These are phyloP conservation scores for Entomortierella parvispora DNA, from an alignment of 192 early-diverging fungal species.

Conservation along the genomic window DNA sequence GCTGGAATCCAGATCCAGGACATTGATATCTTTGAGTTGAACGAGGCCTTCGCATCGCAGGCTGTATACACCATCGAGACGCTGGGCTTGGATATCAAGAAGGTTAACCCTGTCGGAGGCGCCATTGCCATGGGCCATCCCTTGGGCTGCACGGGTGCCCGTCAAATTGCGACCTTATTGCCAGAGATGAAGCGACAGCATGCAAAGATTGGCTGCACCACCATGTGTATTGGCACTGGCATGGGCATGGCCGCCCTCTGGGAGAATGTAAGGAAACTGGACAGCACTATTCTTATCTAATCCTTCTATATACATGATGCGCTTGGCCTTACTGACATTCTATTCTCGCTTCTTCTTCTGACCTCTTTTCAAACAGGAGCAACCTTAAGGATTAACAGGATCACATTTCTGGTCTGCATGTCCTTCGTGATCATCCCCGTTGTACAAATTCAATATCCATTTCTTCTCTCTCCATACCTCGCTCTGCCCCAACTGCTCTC, in stretches of 20 bases:
- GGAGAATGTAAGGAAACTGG: no score
- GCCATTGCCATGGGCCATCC: conserved; percentile 56
- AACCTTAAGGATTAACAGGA: no score
- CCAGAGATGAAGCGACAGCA: conserved; percentile 72
- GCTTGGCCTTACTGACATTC: no score
- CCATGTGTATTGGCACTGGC: conserved; percentile 55
- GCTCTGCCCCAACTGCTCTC: no score
- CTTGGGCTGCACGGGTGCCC: conserved; percentile 90
- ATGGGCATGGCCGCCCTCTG: conserved; percentile 38
- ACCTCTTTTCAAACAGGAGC: no score
- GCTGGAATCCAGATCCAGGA: conserved; percentile 81
- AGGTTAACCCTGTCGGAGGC: conserved; percentile 88
- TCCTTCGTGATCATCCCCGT: no score
- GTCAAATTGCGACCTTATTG: conserved; percentile 94
- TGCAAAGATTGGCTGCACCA: conserved; percentile 43
- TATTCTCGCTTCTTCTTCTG: no score
- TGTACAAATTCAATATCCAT: no score
- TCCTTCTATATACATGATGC: no score
- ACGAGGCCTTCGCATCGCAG: conserved; percentile 98
- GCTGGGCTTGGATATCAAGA: conserved; percentile 83
- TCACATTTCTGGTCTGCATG: no score
- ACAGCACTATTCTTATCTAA: no score
- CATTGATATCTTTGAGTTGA: conserved; percentile 91
- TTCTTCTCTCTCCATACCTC: no score
- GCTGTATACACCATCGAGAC: conserved; percentile 92